Evolutionary conservation across 495 filamentous ascomycete genomes (phyloP).

Genomic region (Penicillium macrosclerotiorum): DNA sequence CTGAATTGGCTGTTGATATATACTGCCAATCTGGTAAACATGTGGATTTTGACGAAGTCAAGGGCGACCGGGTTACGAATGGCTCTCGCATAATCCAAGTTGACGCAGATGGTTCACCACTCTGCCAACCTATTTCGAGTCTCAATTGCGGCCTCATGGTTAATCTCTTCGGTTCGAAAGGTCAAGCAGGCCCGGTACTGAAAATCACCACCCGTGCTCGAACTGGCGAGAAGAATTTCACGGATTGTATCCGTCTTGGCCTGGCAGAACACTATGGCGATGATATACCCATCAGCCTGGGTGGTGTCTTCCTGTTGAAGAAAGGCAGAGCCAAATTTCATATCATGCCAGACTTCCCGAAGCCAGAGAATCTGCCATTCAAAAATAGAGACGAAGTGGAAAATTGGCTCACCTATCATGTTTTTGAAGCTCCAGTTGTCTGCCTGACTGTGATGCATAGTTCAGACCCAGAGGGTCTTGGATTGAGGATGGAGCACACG

Average conservation of each 20-base stretch:
- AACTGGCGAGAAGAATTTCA: slow-evolving; percentile 31
- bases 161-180: slow-evolving; percentile 35
- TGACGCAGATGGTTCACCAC: slow-evolving; percentile 1
- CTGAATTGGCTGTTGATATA: slow-evolving; percentile 39
- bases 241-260: slow-evolving; percentile 28
- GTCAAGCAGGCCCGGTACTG: slow-evolving; percentile 29
- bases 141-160: slow-evolving; percentile 40
- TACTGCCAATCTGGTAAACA: slow-evolving; percentile 15
- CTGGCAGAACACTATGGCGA: slow-evolving; percentile 27
- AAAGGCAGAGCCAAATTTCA: slow-evolving; percentile 34
- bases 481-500: slow-evolving; percentile 42
- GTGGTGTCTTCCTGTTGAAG: slow-evolving; percentile 37
- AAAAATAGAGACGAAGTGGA: slow-evolving; percentile 20
- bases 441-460: slow-evolving; percentile 42
- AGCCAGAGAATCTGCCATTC: slow-evolving; percentile 26
- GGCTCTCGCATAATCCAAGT: slow-evolving; percentile 15
- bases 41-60: slow-evolving; percentile 15
- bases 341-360: slow-evolving; percentile 46
- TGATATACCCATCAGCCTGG: slow-evolving; percentile 27
- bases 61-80: slow-evolving; percentile 13
- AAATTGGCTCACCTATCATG: slow-evolving; percentile 37
- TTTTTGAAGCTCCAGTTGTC: slow-evolving; percentile 32
- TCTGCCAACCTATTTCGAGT: slow-evolving; percentile 5
- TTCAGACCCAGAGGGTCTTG: slow-evolving; percentile 29
- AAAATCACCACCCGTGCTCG: slow-evolving; percentile 28